phyloP scores from a whole-genome alignment of 2,329 filamentous ascomycete species.

The Trichoderma oligosporum region DNA sequence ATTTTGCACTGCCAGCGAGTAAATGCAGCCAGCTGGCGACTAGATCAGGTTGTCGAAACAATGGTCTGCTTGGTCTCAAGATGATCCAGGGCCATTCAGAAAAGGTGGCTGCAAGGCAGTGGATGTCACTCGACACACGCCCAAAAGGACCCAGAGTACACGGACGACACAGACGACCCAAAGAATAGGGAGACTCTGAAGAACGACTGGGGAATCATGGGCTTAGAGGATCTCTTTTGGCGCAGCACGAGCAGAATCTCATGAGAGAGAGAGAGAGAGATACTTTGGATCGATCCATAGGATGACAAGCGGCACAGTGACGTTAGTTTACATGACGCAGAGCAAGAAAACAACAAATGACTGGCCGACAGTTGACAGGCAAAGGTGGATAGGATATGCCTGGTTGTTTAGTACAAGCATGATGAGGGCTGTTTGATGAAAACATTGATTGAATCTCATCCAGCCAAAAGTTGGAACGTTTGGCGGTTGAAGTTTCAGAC shows the following conservation, averaged over 20 bases:
- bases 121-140: constrained; percentile 22
- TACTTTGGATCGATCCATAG: too few species aligned
- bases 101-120: constrained; percentile 10
- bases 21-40: background rate
- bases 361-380: constrained; percentile 10
- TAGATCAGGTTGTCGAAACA: constrained; percentile 5
- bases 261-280: background rate
- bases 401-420: background rate
- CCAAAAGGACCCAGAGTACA: background rate
- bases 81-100: constrained; percentile 19
- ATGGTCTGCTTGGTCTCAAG: constrained; percentile 2
- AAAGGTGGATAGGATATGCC: background rate
- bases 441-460: background rate
- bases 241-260: background rate
- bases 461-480: constrained; percentile 14
- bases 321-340: background rate
- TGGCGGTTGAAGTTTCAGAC: constrained; percentile 26
- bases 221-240: background rate
- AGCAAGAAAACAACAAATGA: constrained; percentile 5
- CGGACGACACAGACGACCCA: too few species aligned
- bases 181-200: too few species aligned
- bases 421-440: background rate
- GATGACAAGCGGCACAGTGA: background rate
- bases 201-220: background rate
- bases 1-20: constrained; percentile 8